Evolutionary conservation across 73 alveolate species (phyloP).

Genomic region (Stentor roeselii): DNA sequence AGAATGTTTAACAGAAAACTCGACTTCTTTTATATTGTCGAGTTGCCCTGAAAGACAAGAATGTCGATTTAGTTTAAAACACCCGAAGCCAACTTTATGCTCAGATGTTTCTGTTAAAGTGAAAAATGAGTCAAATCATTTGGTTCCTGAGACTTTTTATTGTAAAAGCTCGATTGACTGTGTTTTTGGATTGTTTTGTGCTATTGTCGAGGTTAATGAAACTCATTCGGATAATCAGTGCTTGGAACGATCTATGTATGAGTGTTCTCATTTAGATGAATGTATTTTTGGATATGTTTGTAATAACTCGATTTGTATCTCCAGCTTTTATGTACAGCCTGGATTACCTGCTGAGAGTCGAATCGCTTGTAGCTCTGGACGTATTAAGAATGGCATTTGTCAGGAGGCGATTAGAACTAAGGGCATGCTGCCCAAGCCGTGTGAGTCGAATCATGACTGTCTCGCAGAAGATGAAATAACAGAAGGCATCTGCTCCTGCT

Average conservation of each 20-base stretch:
- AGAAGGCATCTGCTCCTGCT: neutral
- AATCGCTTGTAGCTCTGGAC: conserved; percentile 3
- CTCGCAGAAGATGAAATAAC: neutral
- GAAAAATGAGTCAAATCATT: too few species aligned
- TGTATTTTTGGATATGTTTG: conserved; percentile 16
- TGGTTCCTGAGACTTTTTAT: neutral
- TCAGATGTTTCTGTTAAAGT: neutral
- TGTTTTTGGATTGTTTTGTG: neutral
- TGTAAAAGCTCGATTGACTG: neutral
- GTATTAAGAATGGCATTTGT: neutral
- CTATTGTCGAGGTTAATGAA: neutral
- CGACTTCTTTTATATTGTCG: neutral
- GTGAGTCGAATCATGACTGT: neutral
- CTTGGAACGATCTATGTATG: neutral
- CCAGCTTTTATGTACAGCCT: neutral
- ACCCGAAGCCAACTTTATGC: neutral
- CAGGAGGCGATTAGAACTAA: neutral
- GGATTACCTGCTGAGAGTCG: neutral
- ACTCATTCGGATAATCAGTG: neutral
- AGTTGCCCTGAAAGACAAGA: neutral
- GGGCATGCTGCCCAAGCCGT: neutral
- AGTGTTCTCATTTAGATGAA: conserved; percentile 8
- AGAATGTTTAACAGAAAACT: neutral
- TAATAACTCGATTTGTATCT: neutral
- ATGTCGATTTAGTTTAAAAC: neutral